Evolutionary conservation across 495 filamentous ascomycete genomes (phyloP).

Genomic region (Penicillium steckii): DNA sequence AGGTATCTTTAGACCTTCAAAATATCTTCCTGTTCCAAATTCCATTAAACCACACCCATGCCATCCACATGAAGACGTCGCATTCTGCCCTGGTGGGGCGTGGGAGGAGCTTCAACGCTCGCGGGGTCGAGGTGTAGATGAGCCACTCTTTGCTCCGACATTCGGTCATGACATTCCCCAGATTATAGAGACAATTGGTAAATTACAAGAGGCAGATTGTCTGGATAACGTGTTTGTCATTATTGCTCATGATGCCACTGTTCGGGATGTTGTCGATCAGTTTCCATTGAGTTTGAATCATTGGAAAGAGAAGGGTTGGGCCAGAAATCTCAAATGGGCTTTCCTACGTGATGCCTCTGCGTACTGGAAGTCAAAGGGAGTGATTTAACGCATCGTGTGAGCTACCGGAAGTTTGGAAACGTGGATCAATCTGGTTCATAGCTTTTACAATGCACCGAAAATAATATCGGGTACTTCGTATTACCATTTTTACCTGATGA

Average conservation of each 20-base stretch:
- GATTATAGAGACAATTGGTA: slow-evolving; percentile 33
- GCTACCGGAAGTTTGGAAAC: no score
- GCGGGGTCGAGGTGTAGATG: slow-evolving; percentile 3
- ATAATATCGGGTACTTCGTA: no score
- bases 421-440: no score
- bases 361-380: slow-evolving; percentile 6
- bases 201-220: slow-evolving; percentile 49
- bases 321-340: slow-evolving; percentile 1
- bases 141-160: slow-evolving; percentile 13
- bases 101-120: slow-evolving; percentile 10
- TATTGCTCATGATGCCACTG: slow-evolving; percentile 50
- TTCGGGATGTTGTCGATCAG: slow-evolving; percentile 46
- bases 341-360: slow-evolving; percentile 5
- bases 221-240: slow-evolving; percentile 51
- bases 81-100: neutral
- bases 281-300: slow-evolving; percentile 51
- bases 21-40: slow-evolving; percentile 26
- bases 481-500: no score
- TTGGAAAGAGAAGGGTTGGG: slow-evolving; percentile 51
- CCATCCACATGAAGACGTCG: neutral
- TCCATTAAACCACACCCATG: slow-evolving; percentile 4
- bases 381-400: neutral
- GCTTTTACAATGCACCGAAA: no score
- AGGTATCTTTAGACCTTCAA: slow-evolving; percentile 52
- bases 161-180: slow-evolving; percentile 15